phyloP scores from a whole-genome alignment of 768 basidiomycete species.

The Pilatotrama ljubarskyi region DNA sequence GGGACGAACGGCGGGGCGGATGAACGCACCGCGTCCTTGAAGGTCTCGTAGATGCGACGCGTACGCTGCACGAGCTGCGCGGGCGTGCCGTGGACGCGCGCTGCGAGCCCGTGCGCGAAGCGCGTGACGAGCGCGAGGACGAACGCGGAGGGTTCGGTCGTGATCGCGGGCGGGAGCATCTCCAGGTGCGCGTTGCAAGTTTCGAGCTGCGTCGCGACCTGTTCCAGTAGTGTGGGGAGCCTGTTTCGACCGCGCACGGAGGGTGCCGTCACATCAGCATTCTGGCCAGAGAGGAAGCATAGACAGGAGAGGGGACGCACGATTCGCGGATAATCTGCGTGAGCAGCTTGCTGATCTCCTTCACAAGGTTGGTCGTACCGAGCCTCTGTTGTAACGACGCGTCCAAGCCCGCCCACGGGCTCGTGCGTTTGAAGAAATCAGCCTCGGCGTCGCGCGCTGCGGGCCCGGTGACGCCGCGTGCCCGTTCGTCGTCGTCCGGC shows the following conservation, averaged over 20 bases:
- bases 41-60: slow-evolving; percentile 33
- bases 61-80: slow-evolving; percentile 37
- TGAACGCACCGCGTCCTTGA: slow-evolving; percentile 37
- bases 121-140: slow-evolving; percentile 20
- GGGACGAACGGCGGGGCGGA: slow-evolving; percentile 47
- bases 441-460: slow-evolving; percentile 41
- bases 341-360: slow-evolving; percentile 51
- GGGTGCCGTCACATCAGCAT: background rate
- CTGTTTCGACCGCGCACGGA: background rate
- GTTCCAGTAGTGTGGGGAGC: slow-evolving; percentile 9
- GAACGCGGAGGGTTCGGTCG: slow-evolving; percentile 19
- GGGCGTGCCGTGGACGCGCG: slow-evolving; percentile 12
- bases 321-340: slow-evolving; percentile 28
- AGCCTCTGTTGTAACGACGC: no score
- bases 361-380: slow-evolving; percentile 55
- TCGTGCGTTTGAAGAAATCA: slow-evolving; percentile 47
- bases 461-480: slow-evolving; percentile 36
- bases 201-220: slow-evolving; percentile 17
- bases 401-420: slow-evolving; percentile 53
- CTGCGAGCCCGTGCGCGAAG: slow-evolving; percentile 11
- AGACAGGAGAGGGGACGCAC: background rate
- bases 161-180: slow-evolving; percentile 15
- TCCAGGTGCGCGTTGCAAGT: slow-evolving; percentile 11
- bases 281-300: background rate
- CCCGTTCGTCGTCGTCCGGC: slow-evolving; percentile 59